Evolutionary conservation across 768 basidiomycete genomes (phyloP), one percentile per base, ranked within the genome.

Genomic region (Auriscalpium vulgare): DNA sequence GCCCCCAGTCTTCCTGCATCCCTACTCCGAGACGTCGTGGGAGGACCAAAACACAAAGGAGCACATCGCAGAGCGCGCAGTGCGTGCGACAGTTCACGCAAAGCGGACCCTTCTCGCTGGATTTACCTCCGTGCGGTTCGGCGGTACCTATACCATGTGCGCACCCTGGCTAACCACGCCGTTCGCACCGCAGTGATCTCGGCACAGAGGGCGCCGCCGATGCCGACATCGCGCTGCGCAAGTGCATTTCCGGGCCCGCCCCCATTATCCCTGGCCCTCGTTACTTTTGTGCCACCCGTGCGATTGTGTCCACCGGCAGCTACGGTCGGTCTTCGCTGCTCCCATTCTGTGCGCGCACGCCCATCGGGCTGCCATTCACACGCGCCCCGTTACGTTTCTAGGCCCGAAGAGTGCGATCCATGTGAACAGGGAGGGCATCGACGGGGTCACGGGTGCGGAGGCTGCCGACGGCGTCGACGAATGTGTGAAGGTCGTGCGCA

Each of bases 201-300:
- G 84, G 84, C n/a, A 85, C 84, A 1, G 84, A 86, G 65, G 84
- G 83, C 2, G 82, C 83, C 1, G 76, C 69, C 23, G 84, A 85
- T 62, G 81, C 83, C 16, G 83, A 86, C 61, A 68, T 84, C 11
- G 71, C 75, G 0, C 69, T 86, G 38, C 74, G 82, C 17, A 80
- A 80, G 59, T 82, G 82, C 62, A 62, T 85, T 16, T 74, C 79
- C 16, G 71, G 70, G 7, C 68, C 71, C 2, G 66, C 70, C n/a
- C 67, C 78, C 0, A 62, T 85, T 47, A 78, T 81, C 16, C 75
- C 78, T n/a, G 82, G 82, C 0, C 84, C 85, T 21, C 69, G 83
- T 56, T 83, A 84, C 65, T 85, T 84, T 63, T 79, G 76, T 56
- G 77, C 79, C 1, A 82, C 77, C 55, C 65, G 79, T 10, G 84